A percentile compares a stretch with the other conserved stretches of the same genome.
Evolutionary conservation across 1,284 basidiomycete species (phyloP).

Genomic region (Thelephora terrestris): DNA sequence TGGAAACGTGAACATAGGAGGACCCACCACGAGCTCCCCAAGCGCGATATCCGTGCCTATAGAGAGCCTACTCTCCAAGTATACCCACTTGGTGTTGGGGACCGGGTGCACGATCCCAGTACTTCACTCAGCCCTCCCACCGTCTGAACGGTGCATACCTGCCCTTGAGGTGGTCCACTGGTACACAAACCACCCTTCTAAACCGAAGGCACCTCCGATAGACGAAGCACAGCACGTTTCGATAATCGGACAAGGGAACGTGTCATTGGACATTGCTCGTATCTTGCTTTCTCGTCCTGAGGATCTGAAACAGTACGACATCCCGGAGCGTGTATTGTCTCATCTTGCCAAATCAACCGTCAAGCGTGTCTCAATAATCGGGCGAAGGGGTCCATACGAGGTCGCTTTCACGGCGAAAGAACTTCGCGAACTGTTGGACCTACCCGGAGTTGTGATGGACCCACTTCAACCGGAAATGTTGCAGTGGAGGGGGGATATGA

Average conservation of each 20-base stretch:
- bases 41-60: constrained; percentile 49
- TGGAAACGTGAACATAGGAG: constrained; percentile 80
- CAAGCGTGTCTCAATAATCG: constrained; percentile 76
- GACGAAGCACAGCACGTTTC: constrained; percentile 61
- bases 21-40: constrained; percentile 28
- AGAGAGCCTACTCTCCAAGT: constrained; percentile 47
- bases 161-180: constrained; percentile 90
- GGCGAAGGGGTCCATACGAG: constrained; percentile 80
- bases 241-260: constrained; percentile 93
- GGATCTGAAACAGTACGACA: constrained; percentile 67
- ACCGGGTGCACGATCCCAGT: constrained; percentile 67
- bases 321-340: constrained; percentile 70
- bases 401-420: constrained; percentile 95
- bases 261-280: constrained; percentile 88
- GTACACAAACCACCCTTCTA: constrained; percentile 90
- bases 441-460: constrained; percentile 62
- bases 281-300: constrained; percentile 70
- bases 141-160: constrained; percentile 51
- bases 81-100: constrained; percentile 76
- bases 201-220: constrained; percentile 42
- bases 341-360: constrained; percentile 58
- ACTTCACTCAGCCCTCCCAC: constrained; percentile 43
- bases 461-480: constrained; percentile 44
- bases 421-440: constrained; percentile 79
- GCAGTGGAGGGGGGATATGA: constrained; percentile 20